Base-by-base conservation (phyloP, 495 filamentous ascomycete genomes). In the Tuber melanosporum region DNA sequence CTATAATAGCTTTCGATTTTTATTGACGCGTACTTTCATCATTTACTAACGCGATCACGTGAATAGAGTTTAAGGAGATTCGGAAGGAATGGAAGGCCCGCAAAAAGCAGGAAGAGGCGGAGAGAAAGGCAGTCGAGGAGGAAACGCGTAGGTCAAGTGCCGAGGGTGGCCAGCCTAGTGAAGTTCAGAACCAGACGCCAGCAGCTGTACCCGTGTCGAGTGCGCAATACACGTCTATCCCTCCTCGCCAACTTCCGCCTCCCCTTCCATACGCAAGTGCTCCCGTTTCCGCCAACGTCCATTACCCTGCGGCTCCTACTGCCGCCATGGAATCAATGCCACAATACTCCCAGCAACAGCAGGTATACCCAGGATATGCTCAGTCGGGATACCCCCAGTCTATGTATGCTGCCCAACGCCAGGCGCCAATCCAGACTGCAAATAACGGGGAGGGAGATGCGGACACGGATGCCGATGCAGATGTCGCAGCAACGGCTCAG, bases 31-130 rank as follows among this genome's bases (percentile, higher is more conserved):
- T 62, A 74, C 73, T 72, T 75, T 75, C 75, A 78, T 72, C 57
- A 72, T 62, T 62, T 36, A 75, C 84, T 87, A 85, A 87, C 82
- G 71, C 76, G 72, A 74, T 77, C 74, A 77, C 77, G 78, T 83
- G 45, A 76, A 77, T 83, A 99, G 95, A 98, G 85, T 99, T 99
- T 86, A 99, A 99, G 85, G 95, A 99, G 82, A 98, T 99, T 76
- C 93, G 95, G 73, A 97, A 98, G 84, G 94, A 98, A 84, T 99
- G 95, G 95, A 99, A 99, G 85, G 92, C 92, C 26, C 93, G 94
- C 77, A 99, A 98, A 90, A 98, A 99, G 92, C 95, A 99, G 85
- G 95, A 98, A 81, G 95, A 98, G 76, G 90, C 90, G 75, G 87
- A 88, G 83, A 92, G 95, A 80, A 98, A 98, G 88, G 92, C 91